Conservation (phyloP, 2,329 filamentous ascomycete genomes). For the Alternaria postmessia region DNA sequence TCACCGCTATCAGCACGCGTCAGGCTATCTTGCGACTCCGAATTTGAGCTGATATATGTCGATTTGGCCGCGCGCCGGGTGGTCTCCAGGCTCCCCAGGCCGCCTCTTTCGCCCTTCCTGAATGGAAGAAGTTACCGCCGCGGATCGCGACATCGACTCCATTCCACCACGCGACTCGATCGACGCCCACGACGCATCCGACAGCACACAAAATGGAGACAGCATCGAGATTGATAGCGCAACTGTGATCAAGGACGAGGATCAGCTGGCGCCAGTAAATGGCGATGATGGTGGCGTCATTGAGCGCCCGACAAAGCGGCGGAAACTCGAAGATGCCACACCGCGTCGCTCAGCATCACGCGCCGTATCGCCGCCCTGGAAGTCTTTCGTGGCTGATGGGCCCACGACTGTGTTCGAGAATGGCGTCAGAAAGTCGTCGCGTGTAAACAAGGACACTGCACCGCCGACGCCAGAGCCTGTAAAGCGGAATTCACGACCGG, state of each 20-base stretch:
- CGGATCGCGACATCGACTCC: slow-evolving; percentile 42
- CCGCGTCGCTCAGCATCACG: slow-evolving; percentile 50
- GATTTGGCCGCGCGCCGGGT: slow-evolving; percentile 42
- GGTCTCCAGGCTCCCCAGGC: slow-evolving; percentile 43
- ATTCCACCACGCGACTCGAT: slow-evolving; percentile 33
- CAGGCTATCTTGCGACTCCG: slow-evolving; percentile 32
- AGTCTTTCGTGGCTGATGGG: slow-evolving; percentile 81
- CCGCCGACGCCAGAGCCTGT: slow-evolving; percentile 60
- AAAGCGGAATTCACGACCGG: slow-evolving; percentile 37
- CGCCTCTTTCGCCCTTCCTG: slow-evolving; percentile 36
- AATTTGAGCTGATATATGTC: slow-evolving; percentile 38
- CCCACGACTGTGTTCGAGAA: slow-evolving; percentile 81
- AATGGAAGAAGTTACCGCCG: slow-evolving; percentile 45
- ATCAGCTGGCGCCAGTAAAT: slow-evolving; percentile 21
- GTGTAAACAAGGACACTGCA: slow-evolving; percentile 57
- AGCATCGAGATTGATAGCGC: slow-evolving; percentile 22
- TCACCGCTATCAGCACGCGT: slow-evolving; percentile 29
- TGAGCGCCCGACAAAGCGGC: slow-evolving; percentile 65
- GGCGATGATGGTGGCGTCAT: slow-evolving; percentile 35
- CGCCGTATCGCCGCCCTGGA: slow-evolving; percentile 88
- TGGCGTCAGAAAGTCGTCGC: slow-evolving; percentile 68
- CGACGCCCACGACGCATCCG: slow-evolving; percentile 29
- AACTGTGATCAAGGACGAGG: slow-evolving; percentile 42
- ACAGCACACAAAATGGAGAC: slow-evolving; percentile 27
- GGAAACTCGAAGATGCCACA: slow-evolving; percentile 58